Base-by-base conservation (phyloP, 352 stramenopile species). In the Globisporangium uncinulatum region DNA sequence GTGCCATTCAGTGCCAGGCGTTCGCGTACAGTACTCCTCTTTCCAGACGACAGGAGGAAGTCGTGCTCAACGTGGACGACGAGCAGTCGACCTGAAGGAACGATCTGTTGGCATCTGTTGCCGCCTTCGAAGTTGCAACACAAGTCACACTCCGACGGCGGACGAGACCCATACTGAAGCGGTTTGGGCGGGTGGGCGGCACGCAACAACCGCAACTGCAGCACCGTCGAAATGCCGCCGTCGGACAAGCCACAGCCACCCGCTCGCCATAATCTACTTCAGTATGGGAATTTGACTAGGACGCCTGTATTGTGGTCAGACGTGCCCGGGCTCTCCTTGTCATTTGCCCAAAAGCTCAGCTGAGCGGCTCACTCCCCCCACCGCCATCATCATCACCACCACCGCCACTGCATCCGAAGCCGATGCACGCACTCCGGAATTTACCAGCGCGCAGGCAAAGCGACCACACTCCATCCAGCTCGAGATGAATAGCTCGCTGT, bases 151-250 rank as follows among this genome's bases (percentile, higher is more conserved):
- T 17, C 41, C 19, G 14, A 20, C 6, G 11, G 10, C 19, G 14
- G 1, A 2, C 11, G 20, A 17, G 45, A 11, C 37, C 20, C 21
- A 21, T 14, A 34, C 44, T 21, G 49, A 21, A 54, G 49, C 14
- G 29, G 4, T 6, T 8, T 36, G 2, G 21, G 2, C 9, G 15
- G 24, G 24, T 4, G 24, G 24, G 24, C 4, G 24, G 1, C 24
- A 29, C 24, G 24, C 24, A 29, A 29, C 24, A 29, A 29, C 24
- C 24, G 24, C n/a, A 6, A 34, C 45, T 19, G 41, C 31, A 36
- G 36, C 45, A 56, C 17, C 67, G 66, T 3, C 67, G 51, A 39
- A 79, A 59, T 24, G 73, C 14, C 67, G 76, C 77, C 3, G 72
- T 43, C 37, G 76, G 61, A 51, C 46, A 51, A 51, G 21, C 4